A percentile compares a stretch with the other conserved stretches of the same genome.
These are phyloP conservation scores for Colletotrichum eremochloae DNA, from an alignment of 2,329 filamentous ascomycete species.

Conservation along the genomic window DNA sequence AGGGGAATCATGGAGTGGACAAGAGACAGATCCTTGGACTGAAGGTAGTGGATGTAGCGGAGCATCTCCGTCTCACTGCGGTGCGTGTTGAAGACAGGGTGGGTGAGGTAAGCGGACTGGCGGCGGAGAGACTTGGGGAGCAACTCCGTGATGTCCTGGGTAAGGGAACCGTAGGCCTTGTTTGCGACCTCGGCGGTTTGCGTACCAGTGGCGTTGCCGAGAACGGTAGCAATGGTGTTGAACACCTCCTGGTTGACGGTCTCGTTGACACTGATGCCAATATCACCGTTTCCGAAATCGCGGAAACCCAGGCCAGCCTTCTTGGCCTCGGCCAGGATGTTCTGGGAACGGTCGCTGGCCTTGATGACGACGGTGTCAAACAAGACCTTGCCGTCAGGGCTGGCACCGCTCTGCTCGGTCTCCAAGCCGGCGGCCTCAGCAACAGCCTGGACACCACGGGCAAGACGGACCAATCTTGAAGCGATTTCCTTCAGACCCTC, in stretches of 20 bases:
- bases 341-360: constrained; percentile 62
- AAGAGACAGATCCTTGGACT: constrained; percentile 93
- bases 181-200: constrained; percentile 57
- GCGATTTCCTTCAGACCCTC: constrained; percentile 86
- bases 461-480: constrained; percentile 78
- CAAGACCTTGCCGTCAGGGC: constrained; percentile 68
- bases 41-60: constrained; percentile 91
- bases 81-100: constrained; percentile 94
- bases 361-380: constrained; percentile 87
- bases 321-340: constrained; percentile 64
- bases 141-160: constrained; percentile 52
- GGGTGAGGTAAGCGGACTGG: constrained; percentile 82
- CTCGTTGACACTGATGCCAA: constrained; percentile 86
- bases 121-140: constrained; percentile 75
- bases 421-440: constrained; percentile 74
- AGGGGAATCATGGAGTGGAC: constrained; percentile 98
- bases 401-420: constrained; percentile 69
- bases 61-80: constrained; percentile 96
- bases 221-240: constrained; percentile 56
- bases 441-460: constrained; percentile 76
- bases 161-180: constrained; percentile 51
- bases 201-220: constrained; percentile 47
- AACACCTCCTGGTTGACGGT: constrained; percentile 65
- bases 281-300: constrained; percentile 67
- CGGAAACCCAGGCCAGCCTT: constrained; percentile 72